Evolutionary conservation across 1,284 basidiomycete genomes (phyloP).

Genomic region (Malassezia cuniculi): DNA sequence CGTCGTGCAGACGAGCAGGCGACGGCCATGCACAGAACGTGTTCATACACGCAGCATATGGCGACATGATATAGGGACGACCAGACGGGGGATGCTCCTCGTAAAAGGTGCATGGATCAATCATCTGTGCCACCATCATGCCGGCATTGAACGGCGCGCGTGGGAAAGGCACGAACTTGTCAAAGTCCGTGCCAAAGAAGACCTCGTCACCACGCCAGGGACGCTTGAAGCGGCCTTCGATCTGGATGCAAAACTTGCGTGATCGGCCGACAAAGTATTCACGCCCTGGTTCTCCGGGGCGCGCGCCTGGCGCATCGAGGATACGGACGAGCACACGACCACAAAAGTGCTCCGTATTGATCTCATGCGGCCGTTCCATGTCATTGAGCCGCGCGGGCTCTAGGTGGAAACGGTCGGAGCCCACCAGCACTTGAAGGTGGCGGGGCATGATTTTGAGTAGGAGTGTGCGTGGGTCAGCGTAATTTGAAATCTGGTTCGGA

Average conservation of each 20-base stretch:
- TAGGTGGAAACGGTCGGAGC: slow-evolving; percentile 43
- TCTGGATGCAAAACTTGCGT: slow-evolving; percentile 47
- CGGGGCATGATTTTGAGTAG: slow-evolving; percentile 24
- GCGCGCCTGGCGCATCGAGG: slow-evolving; percentile 43
- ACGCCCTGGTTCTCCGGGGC: slow-evolving; percentile 27
- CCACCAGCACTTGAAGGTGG: slow-evolving; percentile 44
- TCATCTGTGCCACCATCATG: slow-evolving; percentile 46
- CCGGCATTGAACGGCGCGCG: slow-evolving; percentile 46
- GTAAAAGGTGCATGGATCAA: slow-evolving; percentile 44
- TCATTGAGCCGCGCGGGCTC: slow-evolving; percentile 45
- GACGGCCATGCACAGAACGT: slow-evolving; percentile 46
- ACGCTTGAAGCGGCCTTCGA: slow-evolving; percentile 47
- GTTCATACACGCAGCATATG: slow-evolving; percentile 47
- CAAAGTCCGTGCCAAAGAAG: slow-evolving; percentile 39
- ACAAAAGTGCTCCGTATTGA: slow-evolving; percentile 46
- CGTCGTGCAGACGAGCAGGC: slow-evolving; percentile 39
- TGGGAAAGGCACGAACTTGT: slow-evolving; percentile 40
- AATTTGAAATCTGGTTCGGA: too few relatives aligned
- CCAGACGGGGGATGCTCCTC: slow-evolving; percentile 43
- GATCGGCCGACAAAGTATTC: slow-evolving; percentile 42
- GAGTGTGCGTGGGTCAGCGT: too few relatives aligned
- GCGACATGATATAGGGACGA: slow-evolving; percentile 47
- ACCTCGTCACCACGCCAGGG: slow-evolving; percentile 31
- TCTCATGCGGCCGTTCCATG: slow-evolving; percentile 42
- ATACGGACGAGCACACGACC: slow-evolving; percentile 47